These are phyloP conservation scores for Eurotiales sp. DNA, from an alignment of 2,329 filamentous ascomycete species.

Conservation along the genomic window DNA sequence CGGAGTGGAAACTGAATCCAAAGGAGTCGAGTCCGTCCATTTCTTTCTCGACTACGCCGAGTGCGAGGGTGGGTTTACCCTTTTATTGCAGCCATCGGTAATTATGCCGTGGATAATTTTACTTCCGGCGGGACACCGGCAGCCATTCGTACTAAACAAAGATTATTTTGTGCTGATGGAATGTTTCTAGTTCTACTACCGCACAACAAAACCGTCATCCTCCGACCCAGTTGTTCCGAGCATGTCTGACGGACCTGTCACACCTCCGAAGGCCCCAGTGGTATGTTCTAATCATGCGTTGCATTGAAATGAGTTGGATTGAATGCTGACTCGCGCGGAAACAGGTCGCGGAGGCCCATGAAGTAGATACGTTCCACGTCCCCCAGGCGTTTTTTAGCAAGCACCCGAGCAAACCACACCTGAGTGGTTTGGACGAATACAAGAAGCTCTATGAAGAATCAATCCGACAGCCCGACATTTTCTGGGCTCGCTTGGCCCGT, in stretches of 20 bases:
- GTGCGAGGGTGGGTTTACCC: conserved; percentile 4
- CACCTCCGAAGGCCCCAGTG: conserved; percentile 13
- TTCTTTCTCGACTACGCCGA: background rate
- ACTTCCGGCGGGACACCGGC: conserved; percentile 1
- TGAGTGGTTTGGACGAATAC: conserved; percentile 60
- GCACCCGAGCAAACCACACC: conserved; percentile 58
- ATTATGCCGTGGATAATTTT: conserved; percentile 8
- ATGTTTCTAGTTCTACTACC: background rate
- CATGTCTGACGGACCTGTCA: conserved; percentile 25
- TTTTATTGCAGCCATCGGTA: background rate
- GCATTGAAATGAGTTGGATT: background rate
- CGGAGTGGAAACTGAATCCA: no score
- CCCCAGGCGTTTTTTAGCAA: conserved; percentile 56
- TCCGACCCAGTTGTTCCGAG: background rate
- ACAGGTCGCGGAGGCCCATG: conserved; percentile 45
- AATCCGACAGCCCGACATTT: conserved; percentile 81
- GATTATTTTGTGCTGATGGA: background rate
- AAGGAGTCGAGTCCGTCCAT: no score
- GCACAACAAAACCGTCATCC: background rate
- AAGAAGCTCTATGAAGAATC: conserved; percentile 71
- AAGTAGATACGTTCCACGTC: conserved; percentile 52
- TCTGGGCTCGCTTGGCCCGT: conserved; percentile 82
- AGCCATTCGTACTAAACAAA: background rate
- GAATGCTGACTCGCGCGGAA: no score
- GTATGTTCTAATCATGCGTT: conserved; percentile 4